Evolutionary conservation across 805 yeast genomes (phyloP).

Genomic region (Naumovozyma castellii): DNA sequence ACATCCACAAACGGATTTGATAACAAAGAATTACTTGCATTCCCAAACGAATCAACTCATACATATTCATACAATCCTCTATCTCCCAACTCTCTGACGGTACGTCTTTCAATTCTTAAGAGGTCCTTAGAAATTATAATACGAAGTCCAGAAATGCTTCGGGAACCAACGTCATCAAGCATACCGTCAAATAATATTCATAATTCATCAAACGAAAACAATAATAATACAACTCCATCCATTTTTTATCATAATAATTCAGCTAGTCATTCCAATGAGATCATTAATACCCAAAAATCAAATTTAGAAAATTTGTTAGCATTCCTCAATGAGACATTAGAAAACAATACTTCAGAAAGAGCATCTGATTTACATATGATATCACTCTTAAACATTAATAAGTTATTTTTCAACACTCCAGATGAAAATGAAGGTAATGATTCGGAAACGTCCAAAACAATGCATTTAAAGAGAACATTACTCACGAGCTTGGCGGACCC

Average conservation of each 20-base stretch:
- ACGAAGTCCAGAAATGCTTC: constrained; percentile 40
- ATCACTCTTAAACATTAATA: constrained; percentile 23
- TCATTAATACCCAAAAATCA: constrained; percentile 15
- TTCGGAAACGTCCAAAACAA: constrained; percentile 2
- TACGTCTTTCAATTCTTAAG: constrained; percentile 61
- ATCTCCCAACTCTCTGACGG: constrained; percentile 68
- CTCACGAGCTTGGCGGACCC: constrained; percentile 25
- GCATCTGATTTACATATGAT: constrained; percentile 24
- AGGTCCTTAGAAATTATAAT: constrained; percentile 62
- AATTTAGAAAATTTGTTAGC: constrained; percentile 18
- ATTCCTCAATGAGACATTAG: constrained; percentile 20
- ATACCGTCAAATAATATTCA: background rate
- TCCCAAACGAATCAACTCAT: constrained; percentile 70
- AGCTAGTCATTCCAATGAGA: constrained; percentile 11
- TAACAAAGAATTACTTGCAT: constrained; percentile 40
- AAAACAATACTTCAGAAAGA: constrained; percentile 16
- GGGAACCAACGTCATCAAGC: constrained; percentile 7
- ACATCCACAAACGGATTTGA: constrained; percentile 11
- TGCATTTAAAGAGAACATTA: constrained; percentile 17
- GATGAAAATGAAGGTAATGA: constrained; percentile 4
- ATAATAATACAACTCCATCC: background rate
- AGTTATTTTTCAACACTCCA: constrained; percentile 10
- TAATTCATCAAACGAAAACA: background rate
- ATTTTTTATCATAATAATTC: constrained; percentile 7
- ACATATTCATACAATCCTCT: constrained; percentile 76